Base-by-base conservation (phyloP, 2,329 filamentous ascomycete genomes). In the Fonsecaea erecta region DNA sequence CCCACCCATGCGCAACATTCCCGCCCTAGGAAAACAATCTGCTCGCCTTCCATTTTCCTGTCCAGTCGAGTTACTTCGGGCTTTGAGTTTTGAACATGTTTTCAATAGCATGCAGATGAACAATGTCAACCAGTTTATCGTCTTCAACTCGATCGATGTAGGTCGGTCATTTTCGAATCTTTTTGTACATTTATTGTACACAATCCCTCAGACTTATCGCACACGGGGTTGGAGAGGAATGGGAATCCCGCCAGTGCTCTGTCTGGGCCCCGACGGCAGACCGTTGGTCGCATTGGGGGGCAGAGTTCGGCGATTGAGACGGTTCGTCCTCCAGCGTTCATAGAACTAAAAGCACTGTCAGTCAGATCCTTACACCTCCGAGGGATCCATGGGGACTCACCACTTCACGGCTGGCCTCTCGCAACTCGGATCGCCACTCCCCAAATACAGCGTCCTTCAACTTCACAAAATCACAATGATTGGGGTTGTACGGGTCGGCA, bases 381-480 rank as follows among this genome's bases (percentile, higher is more conserved):
- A 9, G 26, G 51, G 92, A 93, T 97, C 28, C 2, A 30, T 21
- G 72, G n/a, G 93, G 86, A 65, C 67, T 67, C 53, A 69, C 67
- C 54, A 69, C 67, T 75, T 96, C 93, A 62, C 92, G 87, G 77
- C 92, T 96, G 59, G 92, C 90, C 77, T 97, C 92, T 66, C 94
- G 90, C 66, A 99, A 83, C 75, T 99, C 95, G 51, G 86, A 86
- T 57, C 94, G 90, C 95, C 95, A 99, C 74, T 98, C 94, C 70
- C 83, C 88, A 77, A 99, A 99, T 34, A 99, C 91, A 7, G 90
- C 89, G 65, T 98, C 93, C 79, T 95, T 95, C 71, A 99, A 85
- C 68, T 90, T 89, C 62, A 90, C 83, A 77, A 97, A 99, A 78
- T 99, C 95, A 79, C 95, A 99, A 80, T 99, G 95, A 72, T 91